Evolutionary conservation across 2,329 filamentous ascomycete species (phyloP), one percentile per base, ranked within the genome.

Genomic region (Cadophora malorum): DNA sequence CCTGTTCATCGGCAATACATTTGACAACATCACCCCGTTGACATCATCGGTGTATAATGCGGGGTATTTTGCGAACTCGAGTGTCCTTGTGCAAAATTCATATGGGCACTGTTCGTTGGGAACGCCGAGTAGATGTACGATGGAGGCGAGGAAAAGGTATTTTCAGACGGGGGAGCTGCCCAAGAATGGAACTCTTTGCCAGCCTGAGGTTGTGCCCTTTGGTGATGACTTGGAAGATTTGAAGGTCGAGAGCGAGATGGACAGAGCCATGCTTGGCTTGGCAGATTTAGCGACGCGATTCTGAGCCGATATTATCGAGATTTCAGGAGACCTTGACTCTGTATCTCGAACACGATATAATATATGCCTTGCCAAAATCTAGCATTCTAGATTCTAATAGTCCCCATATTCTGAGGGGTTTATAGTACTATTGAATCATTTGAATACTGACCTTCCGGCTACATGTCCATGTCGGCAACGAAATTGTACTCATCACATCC

Each of bases 101-200:
- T 71, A 75, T 70, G 74, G 74, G 81, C 86, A 88, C 70, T 86
- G 83, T 64, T 77, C 79, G 0, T 61, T 78, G 14, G 74, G 78
- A 0, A 70, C 71, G 0, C 76, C 77, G 0, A 79, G 77, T 1
- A 53, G 71, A 2, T 83, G 81, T 65, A 78, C 77, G 1, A 70
- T 77, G 3, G 67, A 63, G 2, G 64, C 72, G 55, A 71, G n/a
- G 74, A 45, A 75, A 19, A 63, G 63, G 6, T 83, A 82, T 68
- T 81, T 82, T 58, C 78, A 80, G 62, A 76, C 72, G 0, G 81
- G 80, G 6, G 69, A 72, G 1, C 74, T 85, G 2, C 86, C 86
- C 0, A 72, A 74, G 2, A 73, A 77, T 0, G 81, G 80, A 0
- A 81, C 81, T 0, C 75, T 81, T n/a, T 88, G 86, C 67, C 79